These are phyloP conservation scores for Beauveria asiatica DNA, from an alignment of 2,329 filamentous ascomycete species.

Conservation along the genomic window DNA sequence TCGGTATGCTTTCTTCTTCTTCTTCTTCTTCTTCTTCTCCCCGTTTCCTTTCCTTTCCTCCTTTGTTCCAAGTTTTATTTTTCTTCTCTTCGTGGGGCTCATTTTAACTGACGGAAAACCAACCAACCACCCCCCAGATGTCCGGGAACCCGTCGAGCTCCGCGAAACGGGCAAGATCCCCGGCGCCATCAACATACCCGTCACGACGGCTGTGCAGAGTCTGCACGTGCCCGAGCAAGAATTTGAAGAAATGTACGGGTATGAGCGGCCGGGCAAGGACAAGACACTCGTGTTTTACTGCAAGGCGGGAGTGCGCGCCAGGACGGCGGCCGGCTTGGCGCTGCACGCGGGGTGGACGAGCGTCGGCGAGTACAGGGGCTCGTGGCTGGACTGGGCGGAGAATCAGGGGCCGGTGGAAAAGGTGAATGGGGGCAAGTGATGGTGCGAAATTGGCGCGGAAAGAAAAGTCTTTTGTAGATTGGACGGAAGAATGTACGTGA, in stretches of 20 bases:
- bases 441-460: too few species aligned
- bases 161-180: slow-evolving; percentile 64
- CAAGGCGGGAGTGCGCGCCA: slow-evolving; percentile 78
- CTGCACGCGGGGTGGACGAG: slow-evolving; percentile 64
- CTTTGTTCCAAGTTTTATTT: neutral
- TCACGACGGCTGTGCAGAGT: slow-evolving; percentile 67
- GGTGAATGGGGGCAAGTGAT: slow-evolving; percentile 13
- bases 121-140: slow-evolving; percentile 43
- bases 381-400: slow-evolving; percentile 74
- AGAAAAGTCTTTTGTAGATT: neutral
- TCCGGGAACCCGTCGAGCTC: slow-evolving; percentile 65
- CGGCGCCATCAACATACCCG: slow-evolving; percentile 71
- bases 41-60: neutral
- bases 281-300: slow-evolving; percentile 77
- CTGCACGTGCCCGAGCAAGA: slow-evolving; percentile 69
- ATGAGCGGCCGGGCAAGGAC: slow-evolving; percentile 52
- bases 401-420: slow-evolving; percentile 52
- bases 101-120: neutral
- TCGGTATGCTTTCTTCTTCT: slow-evolving; percentile 32
- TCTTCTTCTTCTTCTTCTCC: neutral
- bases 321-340: slow-evolving; percentile 69
- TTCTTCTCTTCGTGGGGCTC: neutral
- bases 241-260: slow-evolving; percentile 77
- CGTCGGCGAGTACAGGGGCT: slow-evolving; percentile 65
- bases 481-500: neutral